Percentiles rank a stretch among this genome's conserved stretches.
These are phyloP conservation scores for Albophoma yamanashiensis DNA, from an alignment of 2,329 filamentous ascomycete species.

Conservation along the genomic window DNA sequence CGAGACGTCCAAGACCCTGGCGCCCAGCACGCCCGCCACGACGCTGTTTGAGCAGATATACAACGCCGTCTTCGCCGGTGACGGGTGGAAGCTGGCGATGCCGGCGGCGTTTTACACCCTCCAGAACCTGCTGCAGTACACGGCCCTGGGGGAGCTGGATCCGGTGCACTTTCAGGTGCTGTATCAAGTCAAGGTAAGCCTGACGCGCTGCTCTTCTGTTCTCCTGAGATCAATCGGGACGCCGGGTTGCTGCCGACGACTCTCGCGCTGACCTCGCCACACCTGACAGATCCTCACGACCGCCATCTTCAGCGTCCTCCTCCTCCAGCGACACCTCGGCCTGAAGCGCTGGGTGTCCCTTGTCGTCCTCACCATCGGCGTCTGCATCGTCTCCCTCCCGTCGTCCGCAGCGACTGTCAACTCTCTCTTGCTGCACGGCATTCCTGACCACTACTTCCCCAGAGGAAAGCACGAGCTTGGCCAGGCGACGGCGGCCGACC, in stretches of 20 bases:
- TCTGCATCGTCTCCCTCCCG: slow-evolving; percentile 77
- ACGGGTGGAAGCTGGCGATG: slow-evolving; percentile 90
- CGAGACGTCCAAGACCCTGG: slow-evolving; percentile 69
- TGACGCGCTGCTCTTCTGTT: neutral
- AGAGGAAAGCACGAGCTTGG: slow-evolving; percentile 69
- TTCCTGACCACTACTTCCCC: slow-evolving; percentile 60
- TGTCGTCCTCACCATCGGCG: slow-evolving; percentile 67
- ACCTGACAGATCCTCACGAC: slow-evolving; percentile 65
- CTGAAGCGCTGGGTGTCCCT: slow-evolving; percentile 71
- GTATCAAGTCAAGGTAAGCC: slow-evolving; percentile 73
- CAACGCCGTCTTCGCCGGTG: slow-evolving; percentile 71
- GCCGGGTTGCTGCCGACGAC: neutral
- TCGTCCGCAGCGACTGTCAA: slow-evolving; percentile 42
- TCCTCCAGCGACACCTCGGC: slow-evolving; percentile 63
- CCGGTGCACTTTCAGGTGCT: slow-evolving; percentile 89
- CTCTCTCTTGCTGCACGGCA: slow-evolving; percentile 51
- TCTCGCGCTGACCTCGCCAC: neutral
- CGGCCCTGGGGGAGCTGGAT: slow-evolving; percentile 82
- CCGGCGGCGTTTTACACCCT: slow-evolving; percentile 82
- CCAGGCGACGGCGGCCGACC: slow-evolving; percentile 27
- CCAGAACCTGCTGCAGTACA: slow-evolving; percentile 89
- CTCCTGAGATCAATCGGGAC: too few relatives aligned
- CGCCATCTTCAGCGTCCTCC: slow-evolving; percentile 71
- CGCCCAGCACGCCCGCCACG: slow-evolving; percentile 69
- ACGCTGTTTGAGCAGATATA: slow-evolving; percentile 72